These are phyloP conservation scores for Coemansia biformis DNA, from an alignment of 192 early-diverging fungal species.

Conservation along the genomic window DNA sequence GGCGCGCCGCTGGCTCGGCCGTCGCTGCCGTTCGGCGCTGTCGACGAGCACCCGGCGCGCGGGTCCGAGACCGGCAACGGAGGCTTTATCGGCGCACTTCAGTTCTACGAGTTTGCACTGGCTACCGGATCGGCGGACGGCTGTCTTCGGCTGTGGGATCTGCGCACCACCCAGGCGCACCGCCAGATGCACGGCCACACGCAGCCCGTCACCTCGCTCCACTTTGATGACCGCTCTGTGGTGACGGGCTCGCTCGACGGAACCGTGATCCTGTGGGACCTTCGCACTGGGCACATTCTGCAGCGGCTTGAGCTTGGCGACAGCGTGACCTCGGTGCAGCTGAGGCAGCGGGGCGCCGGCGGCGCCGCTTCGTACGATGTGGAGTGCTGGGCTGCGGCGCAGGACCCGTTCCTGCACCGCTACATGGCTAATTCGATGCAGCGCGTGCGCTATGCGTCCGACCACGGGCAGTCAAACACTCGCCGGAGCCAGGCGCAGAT, in stretches of 20 bases:
- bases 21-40: neutral
- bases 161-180: conserved; percentile 67
- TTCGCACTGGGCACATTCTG: conserved; percentile 61
- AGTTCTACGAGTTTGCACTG: conserved; percentile 68
- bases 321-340: conserved; percentile 41
- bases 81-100: conserved; percentile 63
- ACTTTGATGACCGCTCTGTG: conserved; percentile 66
- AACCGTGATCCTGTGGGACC: conserved; percentile 67
- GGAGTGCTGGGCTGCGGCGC: conserved; percentile 55
- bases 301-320: conserved; percentile 55
- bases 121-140: conserved; percentile 73
- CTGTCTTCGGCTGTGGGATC: conserved; percentile 71
- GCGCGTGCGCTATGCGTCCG: conserved; percentile 50
- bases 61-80: conserved; percentile 38
- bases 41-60: neutral
- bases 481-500: conserved; percentile 39
- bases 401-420: conserved; percentile 46
- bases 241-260: conserved; percentile 67
- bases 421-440: conserved; percentile 63
- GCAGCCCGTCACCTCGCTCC: conserved; percentile 55
- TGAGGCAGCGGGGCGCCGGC: neutral
- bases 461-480: conserved; percentile 40
- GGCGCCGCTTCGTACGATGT: conserved; percentile 45
- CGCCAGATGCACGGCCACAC: conserved; percentile 65
- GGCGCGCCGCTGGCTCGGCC: neutral